Conservation (phyloP, 306 rosid species). For the Cicer chorassanicum region DNA sequence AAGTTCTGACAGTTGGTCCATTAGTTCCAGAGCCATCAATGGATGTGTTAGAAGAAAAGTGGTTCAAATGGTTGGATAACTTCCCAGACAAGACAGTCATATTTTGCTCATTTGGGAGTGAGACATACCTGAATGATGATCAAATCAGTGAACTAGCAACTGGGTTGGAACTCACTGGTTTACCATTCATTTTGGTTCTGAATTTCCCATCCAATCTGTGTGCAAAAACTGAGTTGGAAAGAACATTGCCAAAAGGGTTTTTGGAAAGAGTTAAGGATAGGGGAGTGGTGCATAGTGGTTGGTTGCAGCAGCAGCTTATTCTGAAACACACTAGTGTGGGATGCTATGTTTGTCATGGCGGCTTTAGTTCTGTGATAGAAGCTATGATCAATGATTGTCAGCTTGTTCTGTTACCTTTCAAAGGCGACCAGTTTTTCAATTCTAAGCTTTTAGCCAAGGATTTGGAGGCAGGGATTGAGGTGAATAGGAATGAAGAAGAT, state of each 20-base stretch:
- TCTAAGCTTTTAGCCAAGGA: constrained; percentile 50
- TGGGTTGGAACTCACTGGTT: constrained; percentile 54
- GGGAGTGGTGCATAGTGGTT: constrained; percentile 54
- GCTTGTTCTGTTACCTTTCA: constrained; percentile 54
- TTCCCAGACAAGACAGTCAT: constrained; percentile 47
- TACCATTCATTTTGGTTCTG: constrained; percentile 55
- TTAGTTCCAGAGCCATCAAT: constrained; percentile 52
- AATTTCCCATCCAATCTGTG: constrained; percentile 48
- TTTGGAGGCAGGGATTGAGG: constrained; percentile 51
- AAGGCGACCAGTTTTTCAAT: constrained; percentile 59
- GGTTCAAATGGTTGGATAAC: constrained; percentile 47
- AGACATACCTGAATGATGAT: constrained; percentile 52
- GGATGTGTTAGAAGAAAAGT: constrained; percentile 44
- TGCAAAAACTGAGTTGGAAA: constrained; percentile 40
- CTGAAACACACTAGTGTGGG: constrained; percentile 53
- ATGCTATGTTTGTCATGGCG: constrained; percentile 52
- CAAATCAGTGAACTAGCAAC: constrained; percentile 54
- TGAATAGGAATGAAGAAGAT: constrained; percentile 52
- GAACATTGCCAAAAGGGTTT: constrained; percentile 50
- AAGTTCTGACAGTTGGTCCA: constrained; percentile 50
- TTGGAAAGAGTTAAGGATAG: constrained; percentile 53
- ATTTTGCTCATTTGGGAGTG: constrained; percentile 65
- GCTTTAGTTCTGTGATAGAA: constrained; percentile 61
- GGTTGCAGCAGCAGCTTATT: constrained; percentile 61
- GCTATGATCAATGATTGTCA: constrained; percentile 57